Base-by-base conservation (phyloP, 768 basidiomycete genomes). In the Hysterangium stoloniferum region DNA sequence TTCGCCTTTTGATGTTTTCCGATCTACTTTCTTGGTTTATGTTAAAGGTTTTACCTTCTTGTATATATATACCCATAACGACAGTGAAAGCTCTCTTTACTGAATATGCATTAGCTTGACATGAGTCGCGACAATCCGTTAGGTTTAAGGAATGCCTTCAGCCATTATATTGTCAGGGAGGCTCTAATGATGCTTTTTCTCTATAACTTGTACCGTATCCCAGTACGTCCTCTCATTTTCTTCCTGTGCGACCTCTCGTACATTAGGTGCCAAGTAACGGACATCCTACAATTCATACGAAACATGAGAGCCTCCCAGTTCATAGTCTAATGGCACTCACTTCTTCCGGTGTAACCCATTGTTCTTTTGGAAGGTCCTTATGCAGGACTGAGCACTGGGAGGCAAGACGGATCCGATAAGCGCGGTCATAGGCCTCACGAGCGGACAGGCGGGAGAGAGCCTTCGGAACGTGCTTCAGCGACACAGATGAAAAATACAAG, bases 401-500 rank as follows among this genome's bases (percentile, higher is more conserved):
- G 22, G 87, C 85, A n/a, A 81, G 70, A 65, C 91, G 89, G 66
- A 94, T 71, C 55, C 96, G 87, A 78, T 72, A 96, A 51, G 80
- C 80, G 54, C 96, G 89, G 76, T 96, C 94, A 68, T 93, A 97
- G 29, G 72, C 63, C 70, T 97, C 82, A 42, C 78, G 75, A 28
- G 78, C 74, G 40, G 88, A 80, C 62, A 99, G 71, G 61, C 95
- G 92, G 37, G 62, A 64, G 56, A 99, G 67, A 31, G 95, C 95
- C 94, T 97, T 59, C 32, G 17, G 32, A 4, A 51, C 17, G 13
- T 20, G 27, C 9, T 28, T 44, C 2, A 24, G 19, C 24, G 31
- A 28, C 31, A 25, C 28, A 17, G 24, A 12, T 34, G 3, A 11
- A 20, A 28, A 29, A n/a, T 33, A 27, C 22, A 37, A 8, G 6